Percentiles rank a stretch among this genome's conserved stretches.
Conservation (phyloP, 495 filamentous ascomycete species). For the Penicillium tannophilum region DNA sequence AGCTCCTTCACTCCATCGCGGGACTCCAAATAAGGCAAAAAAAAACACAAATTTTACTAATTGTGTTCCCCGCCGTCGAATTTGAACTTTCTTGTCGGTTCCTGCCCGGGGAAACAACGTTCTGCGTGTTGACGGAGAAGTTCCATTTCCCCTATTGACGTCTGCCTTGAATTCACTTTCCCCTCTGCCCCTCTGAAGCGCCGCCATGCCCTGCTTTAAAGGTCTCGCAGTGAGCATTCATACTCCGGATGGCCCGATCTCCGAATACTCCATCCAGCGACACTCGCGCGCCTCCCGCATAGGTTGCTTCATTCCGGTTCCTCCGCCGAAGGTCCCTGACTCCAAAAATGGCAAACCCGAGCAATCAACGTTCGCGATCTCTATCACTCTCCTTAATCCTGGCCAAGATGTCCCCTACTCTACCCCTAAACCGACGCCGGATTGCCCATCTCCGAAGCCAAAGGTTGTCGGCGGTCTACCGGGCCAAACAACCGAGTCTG, state of each 20-base stretch:
- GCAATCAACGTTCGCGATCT: conserved; percentile 92
- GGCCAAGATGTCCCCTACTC: conserved; percentile 89
- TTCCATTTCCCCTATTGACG: conserved; percentile 9
- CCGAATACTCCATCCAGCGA: conserved; percentile 93
- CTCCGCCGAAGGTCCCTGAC: conserved; percentile 74
- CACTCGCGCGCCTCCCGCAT: conserved; percentile 89
- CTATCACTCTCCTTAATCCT: conserved; percentile 90
- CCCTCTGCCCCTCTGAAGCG: conserved; percentile 6
- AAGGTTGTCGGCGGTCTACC: conserved; percentile 75
- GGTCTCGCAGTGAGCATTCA: conserved; percentile 97
- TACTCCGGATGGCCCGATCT: conserved; percentile 81
- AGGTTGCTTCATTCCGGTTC: conserved; percentile 94
- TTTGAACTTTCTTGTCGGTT: conserved; percentile 3
- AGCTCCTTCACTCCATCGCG: conserved; percentile 19
- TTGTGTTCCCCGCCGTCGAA: conserved; percentile 11
- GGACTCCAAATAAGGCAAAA: conserved; percentile 20
- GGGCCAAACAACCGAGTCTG: conserved; percentile 51
- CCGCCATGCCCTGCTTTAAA: conserved; percentile 92
- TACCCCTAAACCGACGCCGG: conserved; percentile 69
- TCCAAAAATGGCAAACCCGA: conserved; percentile 73
- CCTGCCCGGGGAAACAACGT: conserved; percentile 7
- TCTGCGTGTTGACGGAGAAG: conserved; percentile 12
- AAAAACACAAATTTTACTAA: conserved; percentile 16
- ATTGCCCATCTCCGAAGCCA: conserved; percentile 73
- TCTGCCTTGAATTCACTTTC: conserved; percentile 4